Evolutionary conservation across 768 basidiomycete genomes (phyloP).

Genomic region (Artomyces pyxidatus): DNA sequence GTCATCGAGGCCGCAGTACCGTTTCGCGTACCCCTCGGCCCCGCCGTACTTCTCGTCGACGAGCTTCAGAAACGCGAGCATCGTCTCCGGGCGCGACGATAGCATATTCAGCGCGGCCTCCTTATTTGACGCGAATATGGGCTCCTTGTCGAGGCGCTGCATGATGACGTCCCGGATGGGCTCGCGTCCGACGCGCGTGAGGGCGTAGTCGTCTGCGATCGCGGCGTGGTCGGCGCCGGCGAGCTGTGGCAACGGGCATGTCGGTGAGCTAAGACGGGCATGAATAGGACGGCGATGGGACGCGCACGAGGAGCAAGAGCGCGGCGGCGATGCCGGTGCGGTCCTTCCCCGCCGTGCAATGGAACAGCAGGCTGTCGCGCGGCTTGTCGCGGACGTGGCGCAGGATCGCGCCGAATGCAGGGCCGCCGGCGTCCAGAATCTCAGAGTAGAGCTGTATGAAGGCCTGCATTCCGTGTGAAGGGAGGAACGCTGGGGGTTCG

Average conservation of each 20-base stretch:
- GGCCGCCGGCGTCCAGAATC: slow-evolving; percentile 67
- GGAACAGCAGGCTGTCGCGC: slow-evolving; percentile 57
- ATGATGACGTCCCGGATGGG: slow-evolving; percentile 67
- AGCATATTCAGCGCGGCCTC: slow-evolving; percentile 81
- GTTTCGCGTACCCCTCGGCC: slow-evolving; percentile 52
- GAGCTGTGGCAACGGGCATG: slow-evolving; percentile 36
- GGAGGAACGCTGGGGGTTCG: too few species aligned
- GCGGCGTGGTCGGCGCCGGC: slow-evolving; percentile 58
- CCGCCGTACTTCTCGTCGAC: slow-evolving; percentile 61
- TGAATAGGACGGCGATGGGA: not conserved
- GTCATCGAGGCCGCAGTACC: slow-evolving; percentile 48
- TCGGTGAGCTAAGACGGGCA: not conserved
- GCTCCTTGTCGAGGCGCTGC: slow-evolving; percentile 58
- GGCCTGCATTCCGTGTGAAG: too few species aligned
- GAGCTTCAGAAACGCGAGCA: slow-evolving; percentile 61
- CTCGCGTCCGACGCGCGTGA: slow-evolving; percentile 74
- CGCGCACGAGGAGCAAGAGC: slow-evolving; percentile 54
- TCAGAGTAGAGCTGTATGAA: slow-evolving; percentile 78
- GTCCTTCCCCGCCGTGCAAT: slow-evolving; percentile 85
- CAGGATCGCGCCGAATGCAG: slow-evolving; percentile 61
- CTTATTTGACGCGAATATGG: slow-evolving; percentile 63
- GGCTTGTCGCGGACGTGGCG: slow-evolving; percentile 68
- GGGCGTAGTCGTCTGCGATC: slow-evolving; percentile 67
- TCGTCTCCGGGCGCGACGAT: slow-evolving; percentile 66
- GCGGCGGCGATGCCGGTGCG: slow-evolving; percentile 73